Evolutionary conservation across 331 rosid genomes (phyloP), one percentile per base, ranked within the genome.

Genomic region (Erythrophleum ivorense): DNA sequence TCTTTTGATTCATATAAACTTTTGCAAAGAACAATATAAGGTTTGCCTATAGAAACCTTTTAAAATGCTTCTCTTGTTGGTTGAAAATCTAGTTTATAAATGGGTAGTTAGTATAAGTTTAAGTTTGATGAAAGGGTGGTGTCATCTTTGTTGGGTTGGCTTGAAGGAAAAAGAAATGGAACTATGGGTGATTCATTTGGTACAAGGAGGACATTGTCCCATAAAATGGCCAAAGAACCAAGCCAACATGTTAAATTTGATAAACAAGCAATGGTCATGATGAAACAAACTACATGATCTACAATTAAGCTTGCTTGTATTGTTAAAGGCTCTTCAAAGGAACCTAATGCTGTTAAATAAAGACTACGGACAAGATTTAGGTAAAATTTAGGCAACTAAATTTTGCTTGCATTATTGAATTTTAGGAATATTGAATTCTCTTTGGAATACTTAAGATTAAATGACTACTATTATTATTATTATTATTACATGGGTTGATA

Each of bases 101-200:
- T 95, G 98, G 98, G 98, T 34, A 86, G 71, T 71, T 7, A 8
- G 10, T 24, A 24, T 24, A 24, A 24, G 29, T 48, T 34, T 80
- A 91, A 90, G 93, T 24, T 83, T 50, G n/a, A 29, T 16, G 34
- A 18, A 0, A 0, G 0, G 4, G 5, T 41, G 46, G 78, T 33
- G 24, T 1, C 52, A 33, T 0, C 43, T n/a, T 5, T 86, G 0
- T 0, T 1, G 62, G 1, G 0, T 0, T 83, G 90, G 92, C 57
- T 0, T 4, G 7, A 29, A 34, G 11, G 1, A 7, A 21, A 3
- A 3, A 49, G 3, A 41, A 6, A 14, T 36, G 6, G 3, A 14
- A 7, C 5, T 19, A 31, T 9, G 14, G 21, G 21, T 75, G 15
- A 49, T 21, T 14, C 18, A 41, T 36, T 55, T 41, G 13, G 4